Evolutionary conservation across 352 stramenopile species (phyloP).

Genomic region (Pythium grandisporangium): DNA sequence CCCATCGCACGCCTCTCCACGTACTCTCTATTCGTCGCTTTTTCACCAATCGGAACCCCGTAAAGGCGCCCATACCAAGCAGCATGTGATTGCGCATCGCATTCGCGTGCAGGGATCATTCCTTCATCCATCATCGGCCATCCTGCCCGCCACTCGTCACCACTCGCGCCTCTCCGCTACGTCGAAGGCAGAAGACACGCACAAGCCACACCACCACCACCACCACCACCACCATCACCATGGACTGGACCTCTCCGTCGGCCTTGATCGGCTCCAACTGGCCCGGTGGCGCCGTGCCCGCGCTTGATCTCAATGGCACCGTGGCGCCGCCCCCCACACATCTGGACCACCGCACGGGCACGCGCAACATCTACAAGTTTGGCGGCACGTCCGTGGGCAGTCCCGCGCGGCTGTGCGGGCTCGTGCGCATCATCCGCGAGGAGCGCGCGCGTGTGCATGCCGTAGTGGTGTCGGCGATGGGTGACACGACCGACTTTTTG

Average conservation of each 20-base stretch:
- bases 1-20: too few species aligned
- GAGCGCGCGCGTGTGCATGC: constrained; percentile 48
- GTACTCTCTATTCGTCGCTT: too few species aligned
- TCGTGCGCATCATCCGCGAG: constrained; percentile 54
- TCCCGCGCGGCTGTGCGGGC: constrained; percentile 41
- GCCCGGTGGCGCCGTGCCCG: constrained; percentile 17
- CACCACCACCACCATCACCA: too few species aligned
- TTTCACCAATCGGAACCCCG: too few species aligned
- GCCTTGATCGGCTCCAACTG: constrained; percentile 57
- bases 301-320: constrained; percentile 19
- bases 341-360: constrained; percentile 44
- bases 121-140: too few species aligned
- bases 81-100: too few species aligned
- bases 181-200: too few species aligned
- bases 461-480: constrained; percentile 75
- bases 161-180: too few species aligned
- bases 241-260: constrained; percentile 70
- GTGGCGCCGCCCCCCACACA: constrained; percentile 10
- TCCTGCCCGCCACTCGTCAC: too few species aligned
- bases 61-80: too few species aligned
- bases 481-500: constrained; percentile 66
- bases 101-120: too few species aligned
- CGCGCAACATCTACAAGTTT: constrained; percentile 82
- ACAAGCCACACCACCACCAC: too few species aligned
- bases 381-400: constrained; percentile 70